phyloP scores from a whole-genome alignment of 1,284 basidiomycete genomes.

The Malassezia pachydermatis region DNA sequence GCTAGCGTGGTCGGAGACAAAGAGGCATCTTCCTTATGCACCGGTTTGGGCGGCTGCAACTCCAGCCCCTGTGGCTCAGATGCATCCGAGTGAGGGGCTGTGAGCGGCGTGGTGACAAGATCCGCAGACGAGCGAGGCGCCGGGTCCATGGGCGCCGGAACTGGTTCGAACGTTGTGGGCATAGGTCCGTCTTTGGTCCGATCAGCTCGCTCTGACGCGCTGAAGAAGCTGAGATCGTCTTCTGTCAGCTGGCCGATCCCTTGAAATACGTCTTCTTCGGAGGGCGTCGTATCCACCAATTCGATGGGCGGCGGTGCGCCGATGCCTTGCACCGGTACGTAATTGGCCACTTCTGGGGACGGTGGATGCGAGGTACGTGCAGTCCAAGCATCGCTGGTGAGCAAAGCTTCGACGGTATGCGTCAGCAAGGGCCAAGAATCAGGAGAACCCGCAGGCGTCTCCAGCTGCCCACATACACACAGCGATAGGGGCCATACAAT shows the following conservation, averaged over 20 bases:
- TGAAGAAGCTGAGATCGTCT: constrained; percentile 16
- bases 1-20: neutral
- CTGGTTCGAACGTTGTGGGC: neutral
- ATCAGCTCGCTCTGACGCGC: neutral
- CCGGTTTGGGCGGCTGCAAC: too few species aligned
- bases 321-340: neutral
- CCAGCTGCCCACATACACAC: too few species aligned
- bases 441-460: too few species aligned
- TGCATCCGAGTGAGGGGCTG: too few species aligned
- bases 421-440: too few species aligned
- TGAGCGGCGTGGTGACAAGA: too few species aligned
- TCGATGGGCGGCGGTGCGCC: neutral
- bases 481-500: neutral
- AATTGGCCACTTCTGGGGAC: neutral
- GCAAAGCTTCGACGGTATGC: neutral
- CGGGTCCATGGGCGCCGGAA: neutral
- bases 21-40: too few species aligned
- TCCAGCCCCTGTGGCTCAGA: too few species aligned
- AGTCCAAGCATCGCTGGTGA: neutral
- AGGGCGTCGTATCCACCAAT: neutral
- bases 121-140: too few species aligned
- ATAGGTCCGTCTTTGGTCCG: neutral
- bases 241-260: constrained; percentile 17
- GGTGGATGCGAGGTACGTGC: neutral
- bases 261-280: constrained; percentile 8